These are phyloP conservation scores for Paecilomyces dactylethromorphus DNA, from an alignment of 2,329 filamentous ascomycete species.

Conservation along the genomic window DNA sequence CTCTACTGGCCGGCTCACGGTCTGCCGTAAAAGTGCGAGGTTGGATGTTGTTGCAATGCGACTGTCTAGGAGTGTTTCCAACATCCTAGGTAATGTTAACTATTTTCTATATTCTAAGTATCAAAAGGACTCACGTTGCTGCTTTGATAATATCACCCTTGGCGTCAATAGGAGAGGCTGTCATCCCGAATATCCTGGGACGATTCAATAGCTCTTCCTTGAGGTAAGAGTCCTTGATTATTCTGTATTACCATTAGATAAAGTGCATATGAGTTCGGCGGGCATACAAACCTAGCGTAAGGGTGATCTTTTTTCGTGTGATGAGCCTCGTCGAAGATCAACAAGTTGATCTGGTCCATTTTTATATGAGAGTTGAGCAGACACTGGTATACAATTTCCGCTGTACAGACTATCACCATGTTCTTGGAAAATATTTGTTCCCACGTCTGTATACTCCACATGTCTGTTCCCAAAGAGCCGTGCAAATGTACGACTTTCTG, in stretches of 20 bases:
- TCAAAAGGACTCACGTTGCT: conserved; percentile 40
- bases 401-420: conserved; percentile 88
- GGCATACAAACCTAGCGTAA: conserved; percentile 58
- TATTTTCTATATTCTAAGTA: not conserved
- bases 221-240: conserved; percentile 81
- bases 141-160: conserved; percentile 66
- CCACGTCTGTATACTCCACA: conserved; percentile 59
- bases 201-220: conserved; percentile 42
- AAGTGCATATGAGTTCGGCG: not conserved
- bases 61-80: conserved; percentile 72
- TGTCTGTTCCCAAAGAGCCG: conserved; percentile 58
- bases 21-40: conserved; percentile 52
- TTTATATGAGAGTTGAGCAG: conserved; percentile 71
- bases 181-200: conserved; percentile 91
- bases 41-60: conserved; percentile 73
- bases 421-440: conserved; percentile 52
- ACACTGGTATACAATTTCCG: conserved; percentile 74
- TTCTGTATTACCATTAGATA: conserved; percentile 36
- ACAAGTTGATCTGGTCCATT: conserved; percentile 77
- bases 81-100: conserved; percentile 39
- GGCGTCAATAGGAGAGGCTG: conserved; percentile 86
- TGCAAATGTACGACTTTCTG: conserved; percentile 68
- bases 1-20: conserved; percentile 54
- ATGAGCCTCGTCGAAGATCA: conserved; percentile 95
- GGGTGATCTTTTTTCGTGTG: conserved; percentile 91